Base-by-base conservation (phyloP, 768 basidiomycete genomes). In the Stropharia rugosoannulata region DNA sequence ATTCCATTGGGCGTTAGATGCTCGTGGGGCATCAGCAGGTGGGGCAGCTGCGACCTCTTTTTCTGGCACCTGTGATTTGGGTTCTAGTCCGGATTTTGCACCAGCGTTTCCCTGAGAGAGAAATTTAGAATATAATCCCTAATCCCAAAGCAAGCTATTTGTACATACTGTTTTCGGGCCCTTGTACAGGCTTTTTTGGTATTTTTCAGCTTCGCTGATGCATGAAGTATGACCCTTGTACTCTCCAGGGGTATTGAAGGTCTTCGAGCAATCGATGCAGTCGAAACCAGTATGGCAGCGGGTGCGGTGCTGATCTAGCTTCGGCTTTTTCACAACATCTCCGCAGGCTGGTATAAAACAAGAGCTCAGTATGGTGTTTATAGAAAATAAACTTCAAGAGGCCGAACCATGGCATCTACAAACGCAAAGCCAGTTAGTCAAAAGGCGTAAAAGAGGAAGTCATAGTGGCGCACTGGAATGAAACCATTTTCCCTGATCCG, bases 321-420 rank as follows among this genome's bases (percentile, higher is more conserved):
- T 94, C 11, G 95, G 95, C 65, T 97, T 97, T 71, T 93, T 97
- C 27, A 96, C 86, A 9, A 93, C 87, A 62, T 97, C 95, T 49
- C 80, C 75, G 69, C 95, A 97, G 36, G 69, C 92, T 91, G 56
- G 51, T 44, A 25, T 22, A 11, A 35, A 51, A 49, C 4, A 15
- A 19, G 11, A 19, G n/a, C n/a, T 39, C 2, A 51, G 29, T 37
- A 7, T 4, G 46, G 38, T 51, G 15, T 25, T 15, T 15, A 22
- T 27, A 41, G 22, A 27, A 44, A 49, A 19, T 12, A 19, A 22
- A 18, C 9, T 32, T 41, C 9, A 7, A 27, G 39, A 16, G 15
- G n/a, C 65, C 82, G 72, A 49, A 87, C 86, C 80, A 70, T 89
- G 87, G 70, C 90, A 92, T 73, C 90, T 93, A 58, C 3, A 54